Evolutionary conservation across 352 stramenopile genomes (phyloP), one percentile per base, ranked within the genome.

Genomic region (Globisporangium spinosum): DNA sequence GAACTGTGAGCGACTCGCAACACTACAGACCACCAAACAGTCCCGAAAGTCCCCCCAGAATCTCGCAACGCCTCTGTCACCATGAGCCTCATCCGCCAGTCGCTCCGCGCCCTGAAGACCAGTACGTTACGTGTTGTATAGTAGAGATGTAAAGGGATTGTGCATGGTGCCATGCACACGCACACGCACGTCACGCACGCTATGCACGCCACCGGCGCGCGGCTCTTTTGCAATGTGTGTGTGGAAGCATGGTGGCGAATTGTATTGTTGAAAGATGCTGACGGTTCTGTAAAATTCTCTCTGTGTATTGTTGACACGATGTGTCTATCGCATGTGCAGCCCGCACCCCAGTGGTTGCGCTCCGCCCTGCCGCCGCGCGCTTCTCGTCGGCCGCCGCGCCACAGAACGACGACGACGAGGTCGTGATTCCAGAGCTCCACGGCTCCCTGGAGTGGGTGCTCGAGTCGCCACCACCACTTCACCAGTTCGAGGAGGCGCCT

Each of bases 401-500:
- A 64, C 69, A 77, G 64, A 45, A 45, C 38, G 80, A 74, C 13
- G 73, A 89, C 57, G 86, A 94, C 75, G 65, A 77, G 34, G 84
- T 96, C 34, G 87, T 96, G 68, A 82, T 96, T 58, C 87, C 89
- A 38, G 87, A 93, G 68, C 71, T 93, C 54, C 76, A 89, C 75
- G 78, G 90, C 74, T 92, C 86, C 56, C 77, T 97, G 22, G 89
- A 97, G 76, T 97, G 87, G 87, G 82, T 89, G 70, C 75, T 97
- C 67, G 76, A 73, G 65, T 93, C 86, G 70, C 89, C 89, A 15
- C 86, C 89, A 71, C 89, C 89, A 71, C 64, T 95, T 77, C 89
- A 97, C 75, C 89, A 97, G 85, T 97, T 97, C 67, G 86, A 94
- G 38, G 89, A 97, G 70, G 77, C 87, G 15, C 89, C 89, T 62